These are phyloP conservation scores for Hymenoscyphus repandus DNA, from an alignment of 2,329 filamentous ascomycete genomes.

Conservation along the genomic window DNA sequence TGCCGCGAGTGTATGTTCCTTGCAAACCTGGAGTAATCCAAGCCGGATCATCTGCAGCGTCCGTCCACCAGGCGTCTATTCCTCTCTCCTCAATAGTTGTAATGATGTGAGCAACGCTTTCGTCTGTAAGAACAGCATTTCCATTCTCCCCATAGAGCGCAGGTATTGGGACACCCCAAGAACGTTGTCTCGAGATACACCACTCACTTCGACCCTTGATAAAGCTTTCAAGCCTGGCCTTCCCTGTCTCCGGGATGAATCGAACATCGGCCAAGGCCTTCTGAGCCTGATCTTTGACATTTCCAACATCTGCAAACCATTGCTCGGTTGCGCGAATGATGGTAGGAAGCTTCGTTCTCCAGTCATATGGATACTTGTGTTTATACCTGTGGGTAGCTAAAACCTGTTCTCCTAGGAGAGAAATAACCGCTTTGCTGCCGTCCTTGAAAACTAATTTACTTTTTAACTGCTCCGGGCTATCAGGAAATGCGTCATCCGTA, in stretches of 20 bases:
- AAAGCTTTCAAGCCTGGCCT: constrained; percentile 75
- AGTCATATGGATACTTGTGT: constrained; percentile 98
- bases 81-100: constrained; percentile 69
- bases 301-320: constrained; percentile 92
- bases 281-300: constrained; percentile 72
- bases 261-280: constrained; percentile 63
- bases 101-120: constrained; percentile 81
- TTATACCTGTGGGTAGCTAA: constrained; percentile 65
- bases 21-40: constrained; percentile 70
- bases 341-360: constrained; percentile 89
- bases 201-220: constrained; percentile 85
- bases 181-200: constrained; percentile 94
- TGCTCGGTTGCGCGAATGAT: constrained; percentile 90
- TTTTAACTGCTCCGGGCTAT: constrained; percentile 58
- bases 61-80: constrained; percentile 93
- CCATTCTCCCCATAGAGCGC: constrained; percentile 73
- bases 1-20: constrained; percentile 65
- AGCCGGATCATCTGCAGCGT: constrained; percentile 64
- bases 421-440: constrained; percentile 65
- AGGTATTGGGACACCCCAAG: constrained; percentile 96
- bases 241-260: constrained; percentile 74
- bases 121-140: constrained; percentile 71
- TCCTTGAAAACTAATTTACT: constrained; percentile 68
- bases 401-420: constrained; percentile 61
- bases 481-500: constrained; percentile 72